Conservation (phyloP, 176 grass and related monocot genomes). For the Echinochloa phyllopogon region DNA sequence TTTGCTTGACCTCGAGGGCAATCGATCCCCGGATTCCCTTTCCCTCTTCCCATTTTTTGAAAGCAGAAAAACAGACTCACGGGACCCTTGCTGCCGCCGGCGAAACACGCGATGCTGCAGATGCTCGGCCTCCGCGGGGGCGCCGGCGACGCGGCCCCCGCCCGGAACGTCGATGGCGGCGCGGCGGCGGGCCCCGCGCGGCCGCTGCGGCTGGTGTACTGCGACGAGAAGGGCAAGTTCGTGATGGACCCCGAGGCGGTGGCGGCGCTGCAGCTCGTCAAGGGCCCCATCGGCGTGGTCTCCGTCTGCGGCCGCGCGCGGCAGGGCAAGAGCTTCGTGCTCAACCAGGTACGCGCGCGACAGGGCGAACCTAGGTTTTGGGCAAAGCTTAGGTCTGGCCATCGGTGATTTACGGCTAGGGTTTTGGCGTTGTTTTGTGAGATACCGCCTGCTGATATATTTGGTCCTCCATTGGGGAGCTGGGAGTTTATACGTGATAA, state of each 20-base stretch:
- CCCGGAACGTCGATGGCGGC: constrained; percentile 29
- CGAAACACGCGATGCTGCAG: constrained; percentile 62
- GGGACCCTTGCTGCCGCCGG: constrained; percentile 12
- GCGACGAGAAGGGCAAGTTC: constrained; percentile 87
- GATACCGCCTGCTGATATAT: background rate
- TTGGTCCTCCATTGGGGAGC: background rate
- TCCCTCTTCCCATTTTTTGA: constrained; percentile 52
- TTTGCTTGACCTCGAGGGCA: background rate
- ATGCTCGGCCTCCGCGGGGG: constrained; percentile 68
- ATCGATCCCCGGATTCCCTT: background rate
- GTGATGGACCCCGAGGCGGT: constrained; percentile 93
- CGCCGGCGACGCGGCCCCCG: constrained; percentile 32
- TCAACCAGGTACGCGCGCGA: constrained; percentile 75
- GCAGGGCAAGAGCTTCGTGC: constrained; percentile 98
- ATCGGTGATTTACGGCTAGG: constrained; percentile 12
- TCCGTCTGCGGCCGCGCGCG: constrained; percentile 93
- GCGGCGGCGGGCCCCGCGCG: constrained; percentile 41
- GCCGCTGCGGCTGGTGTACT: constrained; percentile 88
- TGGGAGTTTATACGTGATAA: background rate
- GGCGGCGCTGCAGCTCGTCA: constrained; percentile 83
- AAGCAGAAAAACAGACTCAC: constrained; percentile 4
- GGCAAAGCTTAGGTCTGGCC: background rate
- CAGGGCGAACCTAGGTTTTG: background rate
- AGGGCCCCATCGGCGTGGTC: constrained; percentile 88
- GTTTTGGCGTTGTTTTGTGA: constrained; percentile 13